phyloP scores from a whole-genome alignment of 768 basidiomycete species.

The Megacollybia marginata region DNA sequence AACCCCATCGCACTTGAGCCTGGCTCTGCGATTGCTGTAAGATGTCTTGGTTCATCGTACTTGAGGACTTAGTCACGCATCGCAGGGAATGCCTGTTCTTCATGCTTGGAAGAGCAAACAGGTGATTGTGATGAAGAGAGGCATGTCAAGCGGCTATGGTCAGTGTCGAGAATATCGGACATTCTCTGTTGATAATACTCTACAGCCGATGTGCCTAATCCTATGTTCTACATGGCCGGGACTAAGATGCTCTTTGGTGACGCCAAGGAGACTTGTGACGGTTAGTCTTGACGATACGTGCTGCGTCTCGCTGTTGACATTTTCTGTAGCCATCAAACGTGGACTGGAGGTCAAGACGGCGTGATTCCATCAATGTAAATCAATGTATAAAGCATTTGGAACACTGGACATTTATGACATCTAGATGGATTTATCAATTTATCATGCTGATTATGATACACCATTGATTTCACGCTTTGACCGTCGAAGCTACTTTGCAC shows the following conservation, averaged over 20 bases:
- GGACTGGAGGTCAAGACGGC: constrained; percentile 37
- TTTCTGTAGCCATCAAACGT: constrained; percentile 45
- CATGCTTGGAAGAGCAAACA: constrained; percentile 93
- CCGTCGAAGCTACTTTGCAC: neutral
- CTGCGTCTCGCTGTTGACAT: constrained; percentile 1
- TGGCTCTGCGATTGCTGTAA: constrained; percentile 74
- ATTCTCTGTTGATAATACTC: neutral
- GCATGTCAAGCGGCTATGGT: constrained; percentile 87
- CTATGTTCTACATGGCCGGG: constrained; percentile 89
- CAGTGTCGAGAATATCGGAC: constrained; percentile 9
- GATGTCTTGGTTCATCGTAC: constrained; percentile 4
- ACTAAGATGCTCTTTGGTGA: constrained; percentile 92
- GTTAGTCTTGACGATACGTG: constrained; percentile 25
- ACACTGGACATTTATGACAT: neutral
- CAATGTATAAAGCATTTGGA: neutral
- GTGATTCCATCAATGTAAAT: neutral
- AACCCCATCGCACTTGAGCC: constrained; percentile 86
- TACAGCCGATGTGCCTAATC: constrained; percentile 84
- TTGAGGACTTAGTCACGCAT: neutral
- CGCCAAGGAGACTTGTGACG: constrained; percentile 87
- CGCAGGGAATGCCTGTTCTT: constrained; percentile 80
- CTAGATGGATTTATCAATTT: no score
- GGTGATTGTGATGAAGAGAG: constrained; percentile 89
- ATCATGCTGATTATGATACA: no score
- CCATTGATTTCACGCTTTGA: no score